Conservation (phyloP, 2,329 filamentous ascomycete genomes). For the Nigrospora oryzae region DNA sequence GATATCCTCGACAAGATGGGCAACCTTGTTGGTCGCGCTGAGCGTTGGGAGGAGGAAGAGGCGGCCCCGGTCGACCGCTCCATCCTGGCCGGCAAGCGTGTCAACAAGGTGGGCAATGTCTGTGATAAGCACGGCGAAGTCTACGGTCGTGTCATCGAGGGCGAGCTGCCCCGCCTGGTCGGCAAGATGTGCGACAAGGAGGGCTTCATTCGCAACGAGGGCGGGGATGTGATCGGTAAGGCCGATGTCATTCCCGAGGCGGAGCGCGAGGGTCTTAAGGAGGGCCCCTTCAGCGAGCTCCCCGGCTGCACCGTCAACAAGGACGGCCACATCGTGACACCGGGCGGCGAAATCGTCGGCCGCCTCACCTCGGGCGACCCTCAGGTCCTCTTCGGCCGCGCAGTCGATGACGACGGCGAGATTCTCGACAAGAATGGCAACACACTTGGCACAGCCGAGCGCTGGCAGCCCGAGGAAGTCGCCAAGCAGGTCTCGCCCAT, state of each 20-base stretch:
- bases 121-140: slow-evolving; percentile 46
- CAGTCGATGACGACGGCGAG: slow-evolving; percentile 76
- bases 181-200: slow-evolving; percentile 65
- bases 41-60: slow-evolving; percentile 53
- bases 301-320: slow-evolving; percentile 57
- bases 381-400: slow-evolving; percentile 63
- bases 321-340: slow-evolving; percentile 60
- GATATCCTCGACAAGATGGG: slow-evolving; percentile 61
- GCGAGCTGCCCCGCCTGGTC: slow-evolving; percentile 52
- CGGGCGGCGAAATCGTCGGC: slow-evolving; percentile 63
- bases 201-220: slow-evolving; percentile 64
- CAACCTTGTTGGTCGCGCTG: slow-evolving; percentile 57
- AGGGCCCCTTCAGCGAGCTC: slow-evolving; percentile 62
- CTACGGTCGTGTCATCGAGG: slow-evolving; percentile 60
- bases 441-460: slow-evolving; percentile 46
- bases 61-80: slow-evolving; percentile 48
- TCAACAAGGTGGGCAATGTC: slow-evolving; percentile 61
- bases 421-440: slow-evolving; percentile 70
- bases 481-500: slow-evolving; percentile 43
- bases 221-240: slow-evolving; percentile 60
- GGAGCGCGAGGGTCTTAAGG: slow-evolving; percentile 53
- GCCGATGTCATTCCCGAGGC: slow-evolving; percentile 61
- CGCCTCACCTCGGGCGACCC: slow-evolving; percentile 61
- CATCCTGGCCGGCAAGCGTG: slow-evolving; percentile 57
- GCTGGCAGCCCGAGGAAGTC: slow-evolving; percentile 48